Conservation (phyloP, 805 yeast species). For the Hanseniaspora pseudoguilliermondii region DNA sequence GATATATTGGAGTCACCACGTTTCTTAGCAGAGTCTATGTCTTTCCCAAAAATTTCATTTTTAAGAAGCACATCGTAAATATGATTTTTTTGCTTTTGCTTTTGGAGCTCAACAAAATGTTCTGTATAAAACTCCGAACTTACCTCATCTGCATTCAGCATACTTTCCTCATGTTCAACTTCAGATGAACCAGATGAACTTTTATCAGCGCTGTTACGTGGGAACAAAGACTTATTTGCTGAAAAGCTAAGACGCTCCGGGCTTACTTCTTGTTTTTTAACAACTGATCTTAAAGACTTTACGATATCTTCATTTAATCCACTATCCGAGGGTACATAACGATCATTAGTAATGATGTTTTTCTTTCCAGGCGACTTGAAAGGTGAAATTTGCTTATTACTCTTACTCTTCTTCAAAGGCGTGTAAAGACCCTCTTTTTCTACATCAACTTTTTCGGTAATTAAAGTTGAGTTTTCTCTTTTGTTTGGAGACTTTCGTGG, state of each 20-base stretch:
- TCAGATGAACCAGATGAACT: conserved; percentile 4
- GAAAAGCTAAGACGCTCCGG: conserved; percentile 17
- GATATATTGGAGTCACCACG: conserved; percentile 12
- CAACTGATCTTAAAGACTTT: conserved; percentile 1
- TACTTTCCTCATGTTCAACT: conserved; percentile 13
- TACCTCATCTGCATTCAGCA: conserved; percentile 16
- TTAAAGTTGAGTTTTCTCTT: background rate
- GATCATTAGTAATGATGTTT: conserved; percentile 48
- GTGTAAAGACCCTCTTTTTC: background rate
- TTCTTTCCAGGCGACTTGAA: conserved; percentile 1
- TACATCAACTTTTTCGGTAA: background rate
- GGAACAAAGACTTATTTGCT: background rate
- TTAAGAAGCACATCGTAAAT: conserved; percentile 77
- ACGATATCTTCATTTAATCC: conserved; percentile 73
- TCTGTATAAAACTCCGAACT: conserved; percentile 12
- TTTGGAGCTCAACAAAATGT: conserved; percentile 24
- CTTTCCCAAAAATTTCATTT: conserved; percentile 84
- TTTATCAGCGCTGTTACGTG: conserved; percentile 2
- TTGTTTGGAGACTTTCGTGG: background rate
- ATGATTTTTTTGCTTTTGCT: conserved; percentile 71
- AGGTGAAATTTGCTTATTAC: conserved; percentile 4
- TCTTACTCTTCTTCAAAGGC: conserved; percentile 2
- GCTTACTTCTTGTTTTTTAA: conserved; percentile 38
- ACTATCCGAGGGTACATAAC: conserved; percentile 77
- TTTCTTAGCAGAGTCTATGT: conserved; percentile 36